phyloP scores from a whole-genome alignment of 495 filamentous ascomycete genomes.

The Annulohypoxylon stygium region DNA sequence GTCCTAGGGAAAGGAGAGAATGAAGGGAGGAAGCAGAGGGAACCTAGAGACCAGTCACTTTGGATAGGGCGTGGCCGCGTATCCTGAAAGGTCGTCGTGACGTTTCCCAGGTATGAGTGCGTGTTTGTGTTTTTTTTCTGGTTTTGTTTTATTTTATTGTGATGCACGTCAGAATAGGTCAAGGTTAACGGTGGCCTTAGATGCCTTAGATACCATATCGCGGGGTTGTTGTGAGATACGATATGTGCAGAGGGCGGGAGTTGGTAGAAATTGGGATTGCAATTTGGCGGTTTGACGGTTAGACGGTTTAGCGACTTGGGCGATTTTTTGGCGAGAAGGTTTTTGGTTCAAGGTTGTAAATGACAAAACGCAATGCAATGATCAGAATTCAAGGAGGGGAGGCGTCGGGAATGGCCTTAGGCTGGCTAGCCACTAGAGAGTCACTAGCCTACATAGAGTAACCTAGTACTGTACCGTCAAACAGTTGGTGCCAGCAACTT shows the following conservation, averaged over 20 bases:
- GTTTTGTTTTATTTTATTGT: slow-evolving; percentile 1
- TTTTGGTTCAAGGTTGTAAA: slow-evolving; percentile 10
- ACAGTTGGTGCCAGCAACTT: slow-evolving; percentile 16
- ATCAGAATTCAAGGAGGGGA: slow-evolving; percentile 21
- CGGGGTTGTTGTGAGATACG: neutral
- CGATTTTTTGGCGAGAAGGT: slow-evolving; percentile 15
- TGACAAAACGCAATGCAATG: slow-evolving; percentile 8
- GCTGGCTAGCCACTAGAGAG: neutral
- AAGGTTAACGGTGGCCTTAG: neutral
- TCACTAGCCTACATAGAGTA: neutral
- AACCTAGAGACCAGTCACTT: neutral
- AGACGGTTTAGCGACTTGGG: neutral
- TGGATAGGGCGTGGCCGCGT: slow-evolving; percentile 8
- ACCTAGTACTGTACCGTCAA: neutral
- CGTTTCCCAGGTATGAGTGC: neutral
- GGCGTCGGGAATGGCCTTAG: slow-evolving; percentile 10
- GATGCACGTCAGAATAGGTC: neutral
- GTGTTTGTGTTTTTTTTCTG: neutral
- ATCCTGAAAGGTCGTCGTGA: slow-evolving; percentile 1
- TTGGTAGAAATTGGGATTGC: neutral
- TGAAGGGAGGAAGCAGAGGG: slow-evolving; percentile 18
- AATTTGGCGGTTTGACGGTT: slow-evolving; percentile 9
- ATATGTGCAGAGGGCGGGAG: slow-evolving; percentile 4
- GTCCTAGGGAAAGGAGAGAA: neutral
- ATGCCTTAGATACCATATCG: slow-evolving; percentile 7